These are phyloP conservation scores for Penicillium goetzii DNA, from an alignment of 495 filamentous ascomycete genomes.

Conservation along the genomic window DNA sequence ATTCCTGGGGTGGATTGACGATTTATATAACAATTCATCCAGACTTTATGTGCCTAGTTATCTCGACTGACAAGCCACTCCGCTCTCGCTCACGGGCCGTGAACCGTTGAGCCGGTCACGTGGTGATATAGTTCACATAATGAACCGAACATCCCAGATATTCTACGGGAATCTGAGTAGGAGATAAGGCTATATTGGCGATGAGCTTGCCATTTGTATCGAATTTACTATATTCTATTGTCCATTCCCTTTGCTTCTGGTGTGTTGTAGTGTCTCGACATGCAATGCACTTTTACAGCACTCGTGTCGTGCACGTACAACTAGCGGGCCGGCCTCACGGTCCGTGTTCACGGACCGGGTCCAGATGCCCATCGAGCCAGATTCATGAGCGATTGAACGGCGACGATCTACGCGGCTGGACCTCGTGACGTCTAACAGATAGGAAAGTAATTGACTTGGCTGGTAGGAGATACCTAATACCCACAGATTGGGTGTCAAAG, in stretches of 20 bases:
- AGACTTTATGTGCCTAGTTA: background rate
- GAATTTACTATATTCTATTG: too few species aligned
- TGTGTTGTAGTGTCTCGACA: background rate
- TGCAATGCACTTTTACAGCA: background rate
- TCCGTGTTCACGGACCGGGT: constrained; percentile 1
- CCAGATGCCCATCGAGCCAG: background rate
- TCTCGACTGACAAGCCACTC: constrained; percentile 8
- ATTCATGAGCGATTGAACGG: background rate
- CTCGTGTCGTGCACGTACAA: background rate
- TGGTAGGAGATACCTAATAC: too few species aligned
- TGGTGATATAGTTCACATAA: constrained; percentile 11
- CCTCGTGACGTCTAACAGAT: background rate
- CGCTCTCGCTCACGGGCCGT: constrained; percentile 5
- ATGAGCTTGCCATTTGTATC: background rate
- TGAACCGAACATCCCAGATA: background rate
- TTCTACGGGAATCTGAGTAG: background rate
- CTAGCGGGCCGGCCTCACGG: background rate
- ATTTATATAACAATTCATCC: constrained; percentile 10
- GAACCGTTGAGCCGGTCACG: constrained; percentile 26
- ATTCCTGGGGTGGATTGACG: constrained; percentile 6
- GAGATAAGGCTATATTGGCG: background rate
- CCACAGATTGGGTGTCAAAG: too few species aligned
- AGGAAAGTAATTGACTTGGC: background rate
- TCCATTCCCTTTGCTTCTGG: background rate
- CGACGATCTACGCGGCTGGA: background rate